Percentiles rank a stretch among this genome's conserved stretches.
Evolutionary conservation across 192 early-diverging fungal genomes (phyloP).

Genomic region (Backusella circina): DNA sequence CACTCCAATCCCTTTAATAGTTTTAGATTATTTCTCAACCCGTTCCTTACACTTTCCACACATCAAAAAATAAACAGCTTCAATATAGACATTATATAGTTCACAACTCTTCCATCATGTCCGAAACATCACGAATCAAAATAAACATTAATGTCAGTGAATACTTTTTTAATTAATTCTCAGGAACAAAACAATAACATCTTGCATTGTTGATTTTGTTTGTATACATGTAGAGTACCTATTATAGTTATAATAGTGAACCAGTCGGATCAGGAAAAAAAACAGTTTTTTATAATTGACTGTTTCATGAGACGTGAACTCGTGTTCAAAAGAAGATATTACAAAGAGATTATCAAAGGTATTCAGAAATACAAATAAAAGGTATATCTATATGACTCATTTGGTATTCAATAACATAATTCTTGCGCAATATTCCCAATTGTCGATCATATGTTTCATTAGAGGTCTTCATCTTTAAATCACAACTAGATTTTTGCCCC

Average conservation of each 20-base stretch:
- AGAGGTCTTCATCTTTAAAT: not conserved
- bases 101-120: not conserved
- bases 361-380: not conserved
- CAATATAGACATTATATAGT: not conserved
- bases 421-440: not conserved
- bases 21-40: not conserved
- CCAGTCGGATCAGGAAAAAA: not conserved
- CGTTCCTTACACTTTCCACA: not conserved
- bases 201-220: not conserved
- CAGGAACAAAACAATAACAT: not conserved
- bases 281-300: not conserved
- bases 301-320: not conserved
- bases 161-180: not conserved
- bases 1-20: not conserved
- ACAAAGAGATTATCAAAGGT: not conserved
- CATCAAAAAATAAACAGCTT: not conserved
- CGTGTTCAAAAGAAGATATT: not conserved
- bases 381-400: not conserved
- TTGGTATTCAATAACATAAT: not conserved
- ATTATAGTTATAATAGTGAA: not conserved
- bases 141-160: not conserved
- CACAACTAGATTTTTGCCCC: not conserved
- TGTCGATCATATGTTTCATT: slow-evolving; percentile 3
- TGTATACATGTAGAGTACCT: not conserved
- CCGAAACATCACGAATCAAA: not conserved